Evolutionary conservation across 83 land plant genomes (phyloP).

Genomic region (Diphasiastrum complanatum): DNA sequence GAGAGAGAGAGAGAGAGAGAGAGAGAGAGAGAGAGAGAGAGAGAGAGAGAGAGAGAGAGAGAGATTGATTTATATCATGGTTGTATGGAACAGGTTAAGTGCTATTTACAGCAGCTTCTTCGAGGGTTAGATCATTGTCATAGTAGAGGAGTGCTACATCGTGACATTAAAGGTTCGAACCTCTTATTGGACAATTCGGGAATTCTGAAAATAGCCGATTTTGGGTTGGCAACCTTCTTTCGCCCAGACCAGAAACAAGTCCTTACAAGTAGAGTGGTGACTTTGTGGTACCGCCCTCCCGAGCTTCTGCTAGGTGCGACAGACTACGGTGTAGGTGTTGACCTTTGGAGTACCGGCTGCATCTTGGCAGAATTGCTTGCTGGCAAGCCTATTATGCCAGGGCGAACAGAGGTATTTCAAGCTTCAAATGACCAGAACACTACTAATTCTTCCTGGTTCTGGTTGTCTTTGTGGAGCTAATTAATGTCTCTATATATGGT

Average conservation of each 20-base stretch:
- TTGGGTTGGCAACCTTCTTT: conserved; percentile 8
- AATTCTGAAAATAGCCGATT: conserved; percentile 12
- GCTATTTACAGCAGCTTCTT: conserved; percentile 8
- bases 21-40: too few relatives aligned
- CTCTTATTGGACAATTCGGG: too few relatives aligned
- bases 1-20: too few relatives aligned
- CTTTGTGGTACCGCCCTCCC: too few relatives aligned
- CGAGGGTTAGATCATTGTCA: conserved; percentile 14
- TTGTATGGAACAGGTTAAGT: too few relatives aligned
- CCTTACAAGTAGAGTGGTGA: conserved; percentile 10
- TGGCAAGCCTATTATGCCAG: conserved; percentile 15
- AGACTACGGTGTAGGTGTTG: conserved; percentile 15
- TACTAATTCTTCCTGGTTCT: neutral
- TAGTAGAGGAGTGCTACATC: conserved; percentile 7
- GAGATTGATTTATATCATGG: too few relatives aligned
- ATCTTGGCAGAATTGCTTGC: conserved; percentile 8
- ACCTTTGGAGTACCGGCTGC: conserved; percentile 14
- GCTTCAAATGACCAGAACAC: too few relatives aligned
- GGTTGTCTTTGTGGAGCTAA: neutral
- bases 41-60: too few relatives aligned
- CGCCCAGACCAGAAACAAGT: conserved; percentile 3
- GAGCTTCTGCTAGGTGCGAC: conserved; percentile 9
- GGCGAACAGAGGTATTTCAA: conserved; percentile 10
- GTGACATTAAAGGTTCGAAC: conserved; percentile 13
- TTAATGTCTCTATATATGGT: neutral